Base-by-base conservation (phyloP, 352 stramenopile genomes). In the Globisporangium orthogonon region DNA sequence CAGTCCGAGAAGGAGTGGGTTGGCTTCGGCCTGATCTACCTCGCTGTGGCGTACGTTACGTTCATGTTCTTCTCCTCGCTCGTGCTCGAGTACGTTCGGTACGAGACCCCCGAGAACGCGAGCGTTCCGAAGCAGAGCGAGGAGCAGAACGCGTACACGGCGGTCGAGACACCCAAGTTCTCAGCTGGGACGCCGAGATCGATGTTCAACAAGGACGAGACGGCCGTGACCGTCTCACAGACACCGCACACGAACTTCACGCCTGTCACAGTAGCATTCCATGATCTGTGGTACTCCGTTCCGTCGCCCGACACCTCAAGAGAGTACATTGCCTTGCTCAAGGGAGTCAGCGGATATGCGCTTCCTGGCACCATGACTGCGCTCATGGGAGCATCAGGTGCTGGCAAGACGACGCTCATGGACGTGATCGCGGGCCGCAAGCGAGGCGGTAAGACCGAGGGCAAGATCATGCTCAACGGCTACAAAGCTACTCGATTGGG, bases 101-200 rank as follows among this genome's bases (percentile, higher is more conserved):
- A 29, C 43, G 43, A 47, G 43, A 29, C 5, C 6, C 43, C 43
- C 9, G 43, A 47, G 43, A 47, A 28, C 41, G 41, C n/a, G 7
- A 45, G 50, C 9, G n/a, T 64, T 56, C n/a, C n/a, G n/a, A n/a
- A 50, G 29, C 11, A 71, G 60, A 49, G 67, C 43, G 48, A 41
- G 30, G n/a, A 3, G 31, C 31, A 7, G 31, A 3, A 35, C 3
- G 3, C 31, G 31, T 7, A n/a, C n/a, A n/a, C n/a, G n/a, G n/a
- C n/a, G n/a, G n/a, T n/a, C n/a, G n/a, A n/a, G n/a, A n/a, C n/a
- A n/a, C n/a, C n/a, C n/a, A n/a, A n/a, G n/a, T n/a, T n/a, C n/a
- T n/a, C n/a, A n/a, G n/a, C n/a, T n/a, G n/a, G n/a, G n/a, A n/a
- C n/a, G n/a, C n/a, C n/a, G n/a, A n/a, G n/a, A n/a, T n/a, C n/a